A percentile compares a stretch with the other conserved stretches of the same genome.
phyloP scores from a whole-genome alignment of 1,284 basidiomycete genomes.

The Ceratobasidium sp. region DNA sequence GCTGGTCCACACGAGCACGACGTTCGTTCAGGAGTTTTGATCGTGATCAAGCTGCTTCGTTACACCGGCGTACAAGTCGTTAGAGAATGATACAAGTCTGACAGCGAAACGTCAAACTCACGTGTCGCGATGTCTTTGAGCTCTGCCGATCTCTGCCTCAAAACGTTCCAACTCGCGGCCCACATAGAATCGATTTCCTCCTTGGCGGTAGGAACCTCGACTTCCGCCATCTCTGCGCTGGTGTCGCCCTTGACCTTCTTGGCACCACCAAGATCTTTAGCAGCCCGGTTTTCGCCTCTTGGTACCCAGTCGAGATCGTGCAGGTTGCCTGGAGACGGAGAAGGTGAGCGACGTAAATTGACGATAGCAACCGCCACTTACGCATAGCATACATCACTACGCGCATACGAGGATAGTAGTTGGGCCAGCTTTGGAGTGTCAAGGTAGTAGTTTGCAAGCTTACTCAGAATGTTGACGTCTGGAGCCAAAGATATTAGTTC shows the following conservation, averaged over 20 bases:
- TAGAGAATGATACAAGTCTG: too few relatives aligned
- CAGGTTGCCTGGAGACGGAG: conserved; percentile 38
- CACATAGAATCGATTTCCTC: too few relatives aligned
- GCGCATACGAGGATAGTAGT: conserved; percentile 52
- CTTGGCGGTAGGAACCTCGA: conserved; percentile 80
- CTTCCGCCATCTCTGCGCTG: conserved; percentile 87
- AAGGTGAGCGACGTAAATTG: background rate
- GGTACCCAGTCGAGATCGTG: conserved; percentile 92
- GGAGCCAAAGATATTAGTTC: too few relatives aligned
- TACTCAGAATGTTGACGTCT: conserved; percentile 89
- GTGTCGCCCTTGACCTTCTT: conserved; percentile 86
- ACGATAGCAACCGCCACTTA: conserved; percentile 61
- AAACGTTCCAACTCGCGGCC: conserved; percentile 77
- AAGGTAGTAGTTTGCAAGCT: conserved; percentile 50
- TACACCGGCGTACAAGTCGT: conserved; percentile 59
- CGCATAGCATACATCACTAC: conserved; percentile 95
- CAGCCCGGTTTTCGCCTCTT: conserved; percentile 89
- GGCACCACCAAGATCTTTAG: conserved; percentile 89
- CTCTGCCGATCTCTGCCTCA: conserved; percentile 73
- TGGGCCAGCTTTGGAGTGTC: too few relatives aligned
- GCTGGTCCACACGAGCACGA: conserved; percentile 87
- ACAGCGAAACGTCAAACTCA: too few relatives aligned
- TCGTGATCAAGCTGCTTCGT: conserved; percentile 92
- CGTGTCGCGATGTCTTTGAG: conserved; percentile 85
- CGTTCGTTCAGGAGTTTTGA: conserved; percentile 85